phyloP scores from a whole-genome alignment of 2,329 filamentous ascomycete genomes.

The Cryphonectria parasitica region DNA sequence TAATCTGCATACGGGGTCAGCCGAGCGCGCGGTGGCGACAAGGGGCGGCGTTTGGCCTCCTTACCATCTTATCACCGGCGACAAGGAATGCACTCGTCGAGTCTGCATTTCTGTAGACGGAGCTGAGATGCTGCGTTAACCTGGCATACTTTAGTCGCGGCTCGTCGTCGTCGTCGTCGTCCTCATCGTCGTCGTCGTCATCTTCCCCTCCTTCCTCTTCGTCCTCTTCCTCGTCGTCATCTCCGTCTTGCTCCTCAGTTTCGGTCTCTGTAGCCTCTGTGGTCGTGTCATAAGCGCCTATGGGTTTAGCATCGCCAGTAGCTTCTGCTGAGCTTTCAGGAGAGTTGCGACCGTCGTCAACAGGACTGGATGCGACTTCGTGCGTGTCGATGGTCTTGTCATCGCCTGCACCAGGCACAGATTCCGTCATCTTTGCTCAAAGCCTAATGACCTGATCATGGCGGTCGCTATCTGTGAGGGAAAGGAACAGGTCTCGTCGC shows the following conservation, averaged over 20 bases:
- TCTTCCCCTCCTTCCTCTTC: slow-evolving; percentile 58
- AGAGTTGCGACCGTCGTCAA: neutral
- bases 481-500: neutral
- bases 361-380: neutral
- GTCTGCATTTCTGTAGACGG: slow-evolving; percentile 92
- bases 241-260: slow-evolving; percentile 37
- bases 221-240: slow-evolving; percentile 48
- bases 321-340: no score
- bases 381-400: slow-evolving; percentile 24
- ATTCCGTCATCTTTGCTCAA: slow-evolving; percentile 30
- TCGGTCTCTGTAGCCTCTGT: slow-evolving; percentile 25
- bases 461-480: slow-evolving; percentile 15
- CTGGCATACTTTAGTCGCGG: slow-evolving; percentile 92
- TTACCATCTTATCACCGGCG: slow-evolving; percentile 94
- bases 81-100: slow-evolving; percentile 90
- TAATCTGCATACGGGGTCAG: slow-evolving; percentile 62
- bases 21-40: slow-evolving; percentile 30
- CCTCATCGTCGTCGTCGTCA: slow-evolving; percentile 70
- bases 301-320: neutral
- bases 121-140: slow-evolving; percentile 76
- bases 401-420: slow-evolving; percentile 26
- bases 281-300: neutral
- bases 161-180: slow-evolving; percentile 91
- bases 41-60: slow-evolving; percentile 30
- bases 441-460: slow-evolving; percentile 28